phyloP scores from a whole-genome alignment of 108 stramenopile genomes.

The Asterionellopsis glacialis region DNA sequence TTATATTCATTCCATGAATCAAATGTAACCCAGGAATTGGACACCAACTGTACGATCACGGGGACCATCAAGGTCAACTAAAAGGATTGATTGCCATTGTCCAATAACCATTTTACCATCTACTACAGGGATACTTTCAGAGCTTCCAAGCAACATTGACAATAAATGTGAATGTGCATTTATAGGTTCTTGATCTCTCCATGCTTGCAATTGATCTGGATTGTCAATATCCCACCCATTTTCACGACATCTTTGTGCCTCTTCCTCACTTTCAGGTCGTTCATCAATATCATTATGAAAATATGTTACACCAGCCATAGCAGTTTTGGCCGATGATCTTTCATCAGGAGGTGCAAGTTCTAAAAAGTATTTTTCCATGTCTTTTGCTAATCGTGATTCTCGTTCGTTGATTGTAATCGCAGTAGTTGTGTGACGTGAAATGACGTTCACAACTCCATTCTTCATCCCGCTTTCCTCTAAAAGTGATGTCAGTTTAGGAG shows the following conservation, averaged over 20 bases:
- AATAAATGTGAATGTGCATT: conserved; percentile 87
- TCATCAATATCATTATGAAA: conserved; percentile 82
- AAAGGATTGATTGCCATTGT: conserved; percentile 77
- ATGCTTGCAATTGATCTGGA: conserved; percentile 46
- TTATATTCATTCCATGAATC: no score
- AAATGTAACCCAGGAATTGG: conserved; percentile 67
- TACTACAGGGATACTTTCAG: conserved; percentile 78
- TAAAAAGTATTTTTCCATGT: conserved; percentile 58
- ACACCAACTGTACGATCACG: conserved; percentile 72
- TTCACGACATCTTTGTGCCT: conserved; percentile 73
- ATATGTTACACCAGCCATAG: conserved; percentile 25
- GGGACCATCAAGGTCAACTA: conserved; percentile 85
- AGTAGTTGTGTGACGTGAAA: conserved; percentile 82
- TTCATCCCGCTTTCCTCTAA: conserved; percentile 52
- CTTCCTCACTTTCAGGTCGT: conserved; percentile 73
- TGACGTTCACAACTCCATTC: conserved; percentile 62
- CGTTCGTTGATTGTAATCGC: conserved; percentile 84
- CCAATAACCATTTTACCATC: conserved; percentile 80
- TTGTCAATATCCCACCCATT: conserved; percentile 87
- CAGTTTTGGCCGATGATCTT: conserved; percentile 30
- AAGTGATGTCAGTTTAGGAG: conserved; percentile 44
- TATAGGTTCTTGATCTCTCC: conserved; percentile 88
- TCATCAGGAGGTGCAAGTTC: conserved; percentile 78
- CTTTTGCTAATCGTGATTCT: conserved; percentile 68
- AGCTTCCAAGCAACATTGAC: conserved; percentile 73